Percentiles rank a stretch among this genome's conserved stretches.
Conservation (phyloP, 345 rosid genomes). For the Limnanthes douglasii region DNA sequence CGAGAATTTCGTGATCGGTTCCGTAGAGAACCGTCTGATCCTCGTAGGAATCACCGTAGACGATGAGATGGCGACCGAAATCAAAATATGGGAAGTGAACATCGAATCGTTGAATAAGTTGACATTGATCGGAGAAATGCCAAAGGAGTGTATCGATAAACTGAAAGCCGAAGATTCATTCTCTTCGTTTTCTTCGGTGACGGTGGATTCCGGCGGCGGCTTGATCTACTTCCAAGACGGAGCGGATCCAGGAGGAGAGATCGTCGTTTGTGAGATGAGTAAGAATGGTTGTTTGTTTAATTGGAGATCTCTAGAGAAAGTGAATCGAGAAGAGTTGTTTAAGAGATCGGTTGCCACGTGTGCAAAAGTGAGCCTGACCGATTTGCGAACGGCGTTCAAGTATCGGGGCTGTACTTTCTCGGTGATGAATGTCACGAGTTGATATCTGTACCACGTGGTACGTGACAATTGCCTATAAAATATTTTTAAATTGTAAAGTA, state of each 20-base stretch:
- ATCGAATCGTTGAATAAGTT: constrained; percentile 9
- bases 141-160: constrained; percentile 21
- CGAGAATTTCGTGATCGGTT: constrained; percentile 21
- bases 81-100: constrained; percentile 36
- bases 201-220: constrained; percentile 18
- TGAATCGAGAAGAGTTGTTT: constrained; percentile 9
- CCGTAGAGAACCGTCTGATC: constrained; percentile 19
- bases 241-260: constrained; percentile 10
- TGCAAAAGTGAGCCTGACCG: constrained; percentile 26
- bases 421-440: too few species aligned
- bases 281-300: constrained; percentile 9
- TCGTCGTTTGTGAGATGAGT: constrained; percentile 30
- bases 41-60: constrained; percentile 28
- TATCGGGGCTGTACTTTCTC: constrained; percentile 9
- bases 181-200: constrained; percentile 14
- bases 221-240: constrained; percentile 16
- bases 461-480: too few species aligned
- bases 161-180: constrained; percentile 12
- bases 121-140: constrained; percentile 37
- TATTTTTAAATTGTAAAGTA: too few species aligned
- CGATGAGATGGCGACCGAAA: constrained; percentile 13
- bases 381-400: constrained; percentile 28
- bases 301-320: constrained; percentile 29
- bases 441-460: too few species aligned
- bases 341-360: constrained; percentile 25